Evolutionary conservation across 2,329 filamentous ascomycete species (phyloP), one percentile per base, ranked within the genome.

Genomic region (Colletotrichum costaricense): DNA sequence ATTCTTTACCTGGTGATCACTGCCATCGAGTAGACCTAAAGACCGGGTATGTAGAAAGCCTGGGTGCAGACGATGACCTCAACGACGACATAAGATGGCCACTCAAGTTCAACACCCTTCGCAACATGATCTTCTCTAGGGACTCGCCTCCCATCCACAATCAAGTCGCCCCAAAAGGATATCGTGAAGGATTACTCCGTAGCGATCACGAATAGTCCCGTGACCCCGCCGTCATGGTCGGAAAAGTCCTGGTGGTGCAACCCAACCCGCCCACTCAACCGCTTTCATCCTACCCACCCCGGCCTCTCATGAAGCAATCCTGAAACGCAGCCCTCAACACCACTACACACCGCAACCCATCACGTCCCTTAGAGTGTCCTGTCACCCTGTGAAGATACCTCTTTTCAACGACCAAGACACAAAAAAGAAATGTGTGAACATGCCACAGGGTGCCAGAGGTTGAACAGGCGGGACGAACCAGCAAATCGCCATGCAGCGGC

Each of bases 281-380:
- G 63, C 22, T 62, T 57, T 65, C 65, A 70, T 71, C 24, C 63
- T 68, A 63, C 62, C 67, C 68, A 75, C 73, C 74, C 75, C 72
- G 58, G 76, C 75, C 74, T 67, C 69, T 77, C 76, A 76, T 85
- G 83, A 85, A 82, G 82, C 83, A 84, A 77, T 80, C 77, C 80
- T 85, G 83, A 84, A 85, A 85, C 83, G 38, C 71, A 63, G 73
- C 64, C 74, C 71, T 55, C 74, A 67, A 57, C 60, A 63, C 54
- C 59, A 67, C 28, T 38, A 9, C 52, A 38, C 35, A 38, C 35
- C 35, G 14, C 35, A 38, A 1, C 35, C 5, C 38, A 5, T 6
- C 56, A n/a, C 52, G 28, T n/a, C 19, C 33, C 16, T 12, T 14
- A 22, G 42, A 49, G 42, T 49, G 42, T 4, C 16, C 38, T 42